Evolutionary conservation across 805 yeast genomes (phyloP).

Genomic region (Lipomyces spencermartinsiae): DNA sequence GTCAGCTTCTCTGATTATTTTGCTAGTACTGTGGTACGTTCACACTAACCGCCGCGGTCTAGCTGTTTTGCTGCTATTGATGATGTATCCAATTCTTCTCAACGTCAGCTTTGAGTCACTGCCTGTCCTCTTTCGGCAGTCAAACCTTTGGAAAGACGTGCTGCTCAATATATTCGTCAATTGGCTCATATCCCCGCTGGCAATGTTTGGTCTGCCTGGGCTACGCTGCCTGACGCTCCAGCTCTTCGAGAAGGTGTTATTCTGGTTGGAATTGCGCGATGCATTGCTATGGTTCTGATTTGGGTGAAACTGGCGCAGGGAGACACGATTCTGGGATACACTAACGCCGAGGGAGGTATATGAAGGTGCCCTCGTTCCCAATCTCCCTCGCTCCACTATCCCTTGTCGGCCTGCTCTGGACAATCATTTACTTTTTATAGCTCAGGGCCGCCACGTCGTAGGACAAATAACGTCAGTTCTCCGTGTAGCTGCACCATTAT

Average conservation of each 20-base stretch:
- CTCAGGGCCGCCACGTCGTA: conserved; percentile 56
- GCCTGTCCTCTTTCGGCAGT: conserved; percentile 41
- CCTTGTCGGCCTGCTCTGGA: conserved; percentile 56
- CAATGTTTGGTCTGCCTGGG: conserved; percentile 62
- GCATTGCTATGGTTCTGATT: conserved; percentile 58
- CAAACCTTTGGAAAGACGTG: conserved; percentile 44
- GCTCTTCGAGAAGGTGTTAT: conserved; percentile 61
- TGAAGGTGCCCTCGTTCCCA: conserved; percentile 48
- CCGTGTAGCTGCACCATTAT: conserved; percentile 57
- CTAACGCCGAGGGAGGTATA: conserved; percentile 42
- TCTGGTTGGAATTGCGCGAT: conserved; percentile 63
- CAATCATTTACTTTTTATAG: conserved; percentile 58
- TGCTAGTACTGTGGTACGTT: neutral
- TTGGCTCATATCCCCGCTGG: conserved; percentile 61
- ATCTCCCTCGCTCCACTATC: conserved; percentile 57
- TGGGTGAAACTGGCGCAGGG: conserved; percentile 58
- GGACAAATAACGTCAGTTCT: conserved; percentile 56
- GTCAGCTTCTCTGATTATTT: neutral
- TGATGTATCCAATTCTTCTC: conserved; percentile 64
- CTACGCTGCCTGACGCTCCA: conserved; percentile 53
- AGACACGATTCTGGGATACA: conserved; percentile 55
- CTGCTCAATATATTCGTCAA: conserved; percentile 53
- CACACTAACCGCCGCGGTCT: conserved; percentile 47
- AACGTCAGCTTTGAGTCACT: conserved; percentile 59
- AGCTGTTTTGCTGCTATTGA: conserved; percentile 56